These are phyloP conservation scores for Fraxinus baroniana DNA, from an alignment of 305 asterid species.

Conservation along the genomic window DNA sequence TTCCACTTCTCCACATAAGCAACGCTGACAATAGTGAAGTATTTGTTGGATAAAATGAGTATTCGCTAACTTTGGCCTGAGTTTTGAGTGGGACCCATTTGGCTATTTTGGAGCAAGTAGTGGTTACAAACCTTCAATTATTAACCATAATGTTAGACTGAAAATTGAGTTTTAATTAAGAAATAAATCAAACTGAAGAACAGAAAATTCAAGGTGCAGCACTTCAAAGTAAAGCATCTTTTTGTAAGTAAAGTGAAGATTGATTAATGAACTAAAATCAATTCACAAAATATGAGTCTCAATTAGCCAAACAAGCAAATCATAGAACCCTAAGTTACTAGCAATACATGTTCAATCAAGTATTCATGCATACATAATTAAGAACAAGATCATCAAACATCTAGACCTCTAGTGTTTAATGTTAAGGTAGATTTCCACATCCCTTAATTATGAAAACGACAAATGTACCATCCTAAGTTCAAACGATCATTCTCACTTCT, in stretches of 20 bases:
- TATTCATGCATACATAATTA: neutral
- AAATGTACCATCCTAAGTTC: neutral
- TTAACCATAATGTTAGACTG: neutral
- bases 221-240: neutral
- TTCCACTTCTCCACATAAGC: neutral
- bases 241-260: neutral
- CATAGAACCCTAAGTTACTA: neutral
- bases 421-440: neutral
- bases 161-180: neutral
- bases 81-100: no score
- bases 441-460: neutral
- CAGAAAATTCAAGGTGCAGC: neutral
- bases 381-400: neutral
- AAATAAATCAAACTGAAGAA: neutral
- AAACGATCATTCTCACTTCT: neutral
- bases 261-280: neutral
- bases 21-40: neutral
- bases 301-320: neutral
- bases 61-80: no score
- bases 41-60: no score
- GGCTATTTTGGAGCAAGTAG: neutral
- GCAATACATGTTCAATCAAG: neutral
- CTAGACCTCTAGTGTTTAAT: neutral
- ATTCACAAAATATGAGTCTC: neutral
- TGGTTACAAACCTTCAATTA: neutral